These are phyloP conservation scores for Ustilago shanxiensis DNA, from an alignment of 1,284 basidiomycete species.

Conservation along the genomic window DNA sequence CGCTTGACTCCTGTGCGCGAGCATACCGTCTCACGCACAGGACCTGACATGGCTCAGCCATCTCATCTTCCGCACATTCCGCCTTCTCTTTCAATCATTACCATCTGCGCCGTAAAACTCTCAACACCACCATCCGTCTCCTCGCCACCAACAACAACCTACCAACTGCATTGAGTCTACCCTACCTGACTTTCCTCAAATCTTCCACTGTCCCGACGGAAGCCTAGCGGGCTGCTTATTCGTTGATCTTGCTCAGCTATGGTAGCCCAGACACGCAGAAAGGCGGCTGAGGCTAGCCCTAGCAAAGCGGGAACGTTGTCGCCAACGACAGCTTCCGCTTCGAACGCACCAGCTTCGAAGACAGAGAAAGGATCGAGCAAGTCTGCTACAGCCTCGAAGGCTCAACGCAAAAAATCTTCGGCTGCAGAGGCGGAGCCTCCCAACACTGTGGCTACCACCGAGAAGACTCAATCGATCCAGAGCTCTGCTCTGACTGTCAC, in stretches of 20 bases:
- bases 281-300: constrained; percentile 10
- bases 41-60: constrained; percentile 4
- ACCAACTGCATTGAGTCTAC: too few relatives aligned
- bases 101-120: neutral
- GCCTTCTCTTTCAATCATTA: neutral
- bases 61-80: neutral
- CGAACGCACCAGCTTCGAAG: neutral
- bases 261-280: constrained; percentile 28
- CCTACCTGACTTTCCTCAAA: neutral
- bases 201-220: neutral
- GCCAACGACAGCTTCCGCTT: neutral
- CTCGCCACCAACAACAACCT: too few relatives aligned
- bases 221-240: neutral
- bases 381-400: neutral
- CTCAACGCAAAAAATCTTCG: neutral
- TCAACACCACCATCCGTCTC: neutral
- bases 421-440: neutral
- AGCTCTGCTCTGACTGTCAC: neutral
- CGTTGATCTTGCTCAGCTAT: constrained; percentile 3
- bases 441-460: neutral
- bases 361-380: neutral
- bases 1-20: neutral
- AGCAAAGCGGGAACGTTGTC: neutral
- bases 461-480: neutral
- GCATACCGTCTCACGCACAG: neutral